Base-by-base conservation (phyloP, 2,329 filamentous ascomycete genomes). In the Cladosporium halotolerans region DNA sequence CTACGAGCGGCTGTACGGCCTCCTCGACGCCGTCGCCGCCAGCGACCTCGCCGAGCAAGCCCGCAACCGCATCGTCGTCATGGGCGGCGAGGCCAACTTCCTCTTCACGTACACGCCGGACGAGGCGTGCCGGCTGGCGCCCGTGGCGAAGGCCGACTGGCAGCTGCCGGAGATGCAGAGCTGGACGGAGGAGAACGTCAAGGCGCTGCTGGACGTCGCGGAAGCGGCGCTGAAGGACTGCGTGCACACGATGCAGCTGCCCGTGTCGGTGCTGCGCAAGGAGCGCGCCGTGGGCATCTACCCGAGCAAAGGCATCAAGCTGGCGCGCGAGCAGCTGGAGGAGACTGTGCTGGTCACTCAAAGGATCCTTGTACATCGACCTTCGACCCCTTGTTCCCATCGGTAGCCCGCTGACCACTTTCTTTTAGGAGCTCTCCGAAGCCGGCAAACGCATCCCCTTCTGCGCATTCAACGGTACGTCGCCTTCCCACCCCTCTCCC, bases 71-170 rank as follows among this genome's bases (percentile, higher is more conserved):
- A 78, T 99, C 5, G 79, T 97, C 57, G 86, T 99, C 61, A 89
- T 99, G 81, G 93, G 93, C 58, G 93, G 93, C 52, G 93, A 99
- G 72, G 89, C 88, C 56, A 97, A 95, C 73, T 99, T 95, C 70
- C 83, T 97, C 49, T 96, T 97, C 73, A 83, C 83, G 48, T 96
- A 87, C 72, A 80, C 83, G 56, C 73, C 79, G 0, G 71, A 75
- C 9, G 82, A 83, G 0, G 81, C 83, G 1, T 76, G 86, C 68
- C 80, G 87, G 14, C 79, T 97, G 10, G 72, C 79, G 0, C 80
- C 85, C 43, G 85, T 85, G 63, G 68, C 83, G 0, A 77, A 82
- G 14, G 71, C 76, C 19, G 76, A 80, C 45, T 93, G 89, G 88
- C 79, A 89, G 41, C 83, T 90, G 4, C 80, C 85, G 39, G 86